A percentile compares a stretch with the other conserved stretches of the same genome.
These are phyloP conservation scores for Porogramme epimiltina DNA, from an alignment of 1,284 basidiomycete species.

Conservation along the genomic window DNA sequence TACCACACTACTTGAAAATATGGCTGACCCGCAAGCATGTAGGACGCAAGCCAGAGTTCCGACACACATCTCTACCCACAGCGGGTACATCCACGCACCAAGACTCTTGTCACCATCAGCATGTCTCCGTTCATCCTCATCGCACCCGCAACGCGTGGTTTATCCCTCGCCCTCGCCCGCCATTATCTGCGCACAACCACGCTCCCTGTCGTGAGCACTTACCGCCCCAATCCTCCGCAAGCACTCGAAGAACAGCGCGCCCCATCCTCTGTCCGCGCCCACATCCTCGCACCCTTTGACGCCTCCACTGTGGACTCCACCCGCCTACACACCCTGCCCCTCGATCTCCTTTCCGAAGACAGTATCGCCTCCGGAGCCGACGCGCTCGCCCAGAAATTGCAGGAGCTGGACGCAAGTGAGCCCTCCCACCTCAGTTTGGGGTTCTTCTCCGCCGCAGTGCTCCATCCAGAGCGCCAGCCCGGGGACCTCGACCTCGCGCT, in stretches of 20 bases:
- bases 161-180: constrained; percentile 58
- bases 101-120: too few relatives aligned
- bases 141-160: constrained; percentile 49
- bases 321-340: constrained; percentile 48
- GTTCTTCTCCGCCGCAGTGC: constrained; percentile 57
- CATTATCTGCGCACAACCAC: constrained; percentile 51
- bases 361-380: constrained; percentile 52
- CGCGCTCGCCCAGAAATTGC: constrained; percentile 39
- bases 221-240: constrained; percentile 38
- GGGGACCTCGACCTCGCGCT: constrained; percentile 48
- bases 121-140: constrained; percentile 47
- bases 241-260: constrained; percentile 10
- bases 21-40: neutral
- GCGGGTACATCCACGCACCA: too few relatives aligned
- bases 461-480: constrained; percentile 60
- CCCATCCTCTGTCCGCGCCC: constrained; percentile 38
- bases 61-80: neutral
- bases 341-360: constrained; percentile 53
- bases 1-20: too few relatives aligned
- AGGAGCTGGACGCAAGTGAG: constrained; percentile 7
- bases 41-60: neutral
- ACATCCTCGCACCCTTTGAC: constrained; percentile 44
- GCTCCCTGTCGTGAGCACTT: constrained; percentile 56
- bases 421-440: constrained; percentile 51
- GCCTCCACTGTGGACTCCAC: constrained; percentile 40